Conservation (phyloP, 768 basidiomycete genomes). For the Tylopilus rubrobrunneus region DNA sequence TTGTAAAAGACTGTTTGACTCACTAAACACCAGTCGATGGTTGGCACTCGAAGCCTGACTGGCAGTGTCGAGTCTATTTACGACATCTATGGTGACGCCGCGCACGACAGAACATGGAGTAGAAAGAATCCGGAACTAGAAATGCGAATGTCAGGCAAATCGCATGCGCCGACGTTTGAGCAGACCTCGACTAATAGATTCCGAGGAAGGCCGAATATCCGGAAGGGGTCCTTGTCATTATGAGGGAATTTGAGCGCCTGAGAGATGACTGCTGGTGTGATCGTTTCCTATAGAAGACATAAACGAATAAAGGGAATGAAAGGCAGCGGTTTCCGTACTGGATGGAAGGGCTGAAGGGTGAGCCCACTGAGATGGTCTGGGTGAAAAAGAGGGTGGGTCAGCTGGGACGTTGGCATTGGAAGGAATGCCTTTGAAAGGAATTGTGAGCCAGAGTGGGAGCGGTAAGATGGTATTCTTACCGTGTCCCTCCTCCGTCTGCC, state of each 20-base stretch:
- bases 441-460: neutral
- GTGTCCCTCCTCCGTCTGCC: conserved; percentile 25
- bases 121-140: conserved; percentile 65
- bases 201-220: conserved; percentile 68
- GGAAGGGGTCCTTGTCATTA: conserved; percentile 47
- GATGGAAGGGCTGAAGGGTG: conserved; percentile 39
- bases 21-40: conserved; percentile 63
- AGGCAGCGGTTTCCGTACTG: conserved; percentile 30
- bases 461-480: neutral
- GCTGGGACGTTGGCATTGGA: conserved; percentile 35
- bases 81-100: conserved; percentile 54
- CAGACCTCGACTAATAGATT: conserved; percentile 68
- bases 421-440: conserved; percentile 36
- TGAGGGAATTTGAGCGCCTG: conserved; percentile 44
- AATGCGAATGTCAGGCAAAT: neutral
- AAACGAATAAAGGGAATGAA: neutral
- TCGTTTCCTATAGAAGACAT: conserved; percentile 27
- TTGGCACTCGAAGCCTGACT: conserved; percentile 45
- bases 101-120: conserved; percentile 72
- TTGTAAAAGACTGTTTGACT: conserved; percentile 23
- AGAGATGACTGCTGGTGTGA: conserved; percentile 35
- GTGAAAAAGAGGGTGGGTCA: conserved; percentile 42
- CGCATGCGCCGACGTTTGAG: neutral
- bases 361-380: conserved; percentile 34
- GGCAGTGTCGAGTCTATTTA: conserved; percentile 51